Evolutionary conservation across 2,329 filamentous ascomycete genomes (phyloP).

Genomic region (Sclerotinia trifoliorum): DNA sequence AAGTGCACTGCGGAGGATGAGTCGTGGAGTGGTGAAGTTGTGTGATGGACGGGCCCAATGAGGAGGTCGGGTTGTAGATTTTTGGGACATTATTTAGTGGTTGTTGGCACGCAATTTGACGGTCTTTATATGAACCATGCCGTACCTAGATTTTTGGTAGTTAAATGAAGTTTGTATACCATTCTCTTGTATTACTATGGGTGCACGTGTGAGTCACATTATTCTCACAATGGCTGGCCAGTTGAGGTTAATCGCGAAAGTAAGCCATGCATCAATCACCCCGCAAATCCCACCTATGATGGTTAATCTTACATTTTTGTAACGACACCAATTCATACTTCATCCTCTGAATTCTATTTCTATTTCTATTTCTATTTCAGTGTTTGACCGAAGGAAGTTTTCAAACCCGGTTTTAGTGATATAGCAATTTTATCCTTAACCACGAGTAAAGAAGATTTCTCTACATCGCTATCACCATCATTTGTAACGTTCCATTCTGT

Average conservation of each 20-base stretch:
- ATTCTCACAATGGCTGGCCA: background rate
- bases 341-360: too few species aligned
- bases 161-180: background rate
- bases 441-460: background rate
- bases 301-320: too few species aligned
- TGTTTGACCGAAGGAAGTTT: background rate
- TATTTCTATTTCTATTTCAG: too few species aligned
- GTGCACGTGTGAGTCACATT: background rate
- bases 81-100: background rate
- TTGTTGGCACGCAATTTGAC: background rate
- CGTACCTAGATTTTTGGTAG: background rate
- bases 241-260: background rate
- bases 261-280: background rate
- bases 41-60: constrained; percentile 21
- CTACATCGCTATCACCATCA: too few species aligned
- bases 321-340: too few species aligned
- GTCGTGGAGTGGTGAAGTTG: constrained; percentile 20
- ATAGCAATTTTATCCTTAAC: background rate
- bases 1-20: constrained; percentile 25
- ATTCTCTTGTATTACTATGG: too few species aligned
- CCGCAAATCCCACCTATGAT: background rate
- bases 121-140: background rate
- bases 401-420: background rate
- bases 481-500: too few species aligned
- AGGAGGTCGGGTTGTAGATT: constrained; percentile 11